A percentile compares a stretch with the other conserved stretches of the same genome.
phyloP scores from a whole-genome alignment of 2,329 filamentous ascomycete genomes.

The Pseudogymnoascus sp. region DNA sequence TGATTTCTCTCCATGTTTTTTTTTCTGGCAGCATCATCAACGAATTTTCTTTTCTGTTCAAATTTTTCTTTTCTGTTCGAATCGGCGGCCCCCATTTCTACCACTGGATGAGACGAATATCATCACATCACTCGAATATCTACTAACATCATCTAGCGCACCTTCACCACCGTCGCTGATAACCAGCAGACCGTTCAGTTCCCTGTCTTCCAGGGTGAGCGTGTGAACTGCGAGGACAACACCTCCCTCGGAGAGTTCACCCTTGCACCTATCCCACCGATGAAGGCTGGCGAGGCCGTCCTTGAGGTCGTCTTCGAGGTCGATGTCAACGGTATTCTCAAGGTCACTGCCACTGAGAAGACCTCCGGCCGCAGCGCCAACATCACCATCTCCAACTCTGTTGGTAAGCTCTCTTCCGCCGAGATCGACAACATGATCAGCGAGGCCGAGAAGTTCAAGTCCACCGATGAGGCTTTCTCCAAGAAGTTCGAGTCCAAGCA shows the following conservation, averaged over 20 bases:
- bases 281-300: constrained; percentile 92
- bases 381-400: constrained; percentile 99
- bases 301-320: constrained; percentile 99
- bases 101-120: too few relatives aligned
- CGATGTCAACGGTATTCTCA: constrained; percentile 99
- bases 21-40: too few relatives aligned
- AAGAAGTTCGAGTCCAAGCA: constrained; percentile 90
- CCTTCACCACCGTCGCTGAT: constrained; percentile 80
- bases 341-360: constrained; percentile 99
- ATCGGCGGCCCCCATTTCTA: too few relatives aligned
- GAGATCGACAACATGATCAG: constrained; percentile 99
- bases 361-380: constrained; percentile 95
- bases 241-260: constrained; percentile 97
- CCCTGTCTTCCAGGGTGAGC: constrained; percentile 91
- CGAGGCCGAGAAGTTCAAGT: constrained; percentile 98
- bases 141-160: constrained; percentile 31
- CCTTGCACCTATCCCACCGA: constrained; percentile 76
- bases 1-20: too few relatives aligned
- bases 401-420: constrained; percentile 87
- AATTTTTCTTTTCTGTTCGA: too few relatives aligned
- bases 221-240: constrained; percentile 98
- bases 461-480: constrained; percentile 94
- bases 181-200: constrained; percentile 79
- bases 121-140: constrained; percentile 9
- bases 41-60: too few relatives aligned